These are phyloP conservation scores for Sporodiniella umbellata DNA, from an alignment of 371 early-diverging fungal species.

Conservation along the genomic window DNA sequence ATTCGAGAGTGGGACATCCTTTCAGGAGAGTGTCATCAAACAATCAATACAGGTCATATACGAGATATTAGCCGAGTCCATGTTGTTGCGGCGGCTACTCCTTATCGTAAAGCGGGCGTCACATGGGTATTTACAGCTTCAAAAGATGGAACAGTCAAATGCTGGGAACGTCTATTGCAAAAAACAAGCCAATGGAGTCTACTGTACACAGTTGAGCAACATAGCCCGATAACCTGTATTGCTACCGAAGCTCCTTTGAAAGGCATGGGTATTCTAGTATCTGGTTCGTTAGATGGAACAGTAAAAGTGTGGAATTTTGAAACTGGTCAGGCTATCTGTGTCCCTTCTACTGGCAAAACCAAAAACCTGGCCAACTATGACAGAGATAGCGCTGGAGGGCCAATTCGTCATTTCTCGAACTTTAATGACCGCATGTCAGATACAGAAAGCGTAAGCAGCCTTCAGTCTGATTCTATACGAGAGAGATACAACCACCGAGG, in stretches of 20 bases:
- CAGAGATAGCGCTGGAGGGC: no score
- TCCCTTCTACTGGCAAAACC: conserved; percentile 27
- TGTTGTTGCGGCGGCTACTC: conserved; percentile 20
- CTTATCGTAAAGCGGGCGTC: conserved; percentile 16
- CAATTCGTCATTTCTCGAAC: conserved; percentile 15
- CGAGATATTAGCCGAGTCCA: conserved; percentile 22
- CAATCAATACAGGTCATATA: conserved; percentile 18
- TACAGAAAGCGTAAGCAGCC: neutral
- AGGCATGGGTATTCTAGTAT: conserved; percentile 53
- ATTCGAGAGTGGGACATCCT: conserved; percentile 32
- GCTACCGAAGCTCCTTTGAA: conserved; percentile 28
- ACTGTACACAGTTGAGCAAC: conserved; percentile 22
- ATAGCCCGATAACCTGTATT: conserved; percentile 19
- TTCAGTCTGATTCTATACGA: neutral
- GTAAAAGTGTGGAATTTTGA: conserved; percentile 92
- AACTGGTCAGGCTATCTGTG: conserved; percentile 53
- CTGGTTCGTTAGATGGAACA: conserved; percentile 79
- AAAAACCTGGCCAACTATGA: neutral
- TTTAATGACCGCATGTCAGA: neutral
- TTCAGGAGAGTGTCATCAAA: conserved; percentile 32
- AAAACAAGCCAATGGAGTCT: conserved; percentile 11
- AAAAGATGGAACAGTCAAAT: conserved; percentile 28
- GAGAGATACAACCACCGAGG: conserved; percentile 18
- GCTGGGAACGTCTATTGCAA: conserved; percentile 35
- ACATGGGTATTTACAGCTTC: conserved; percentile 30